Base-by-base conservation (phyloP, 257 asterid species). In the Handroanthus guayacan region DNA sequence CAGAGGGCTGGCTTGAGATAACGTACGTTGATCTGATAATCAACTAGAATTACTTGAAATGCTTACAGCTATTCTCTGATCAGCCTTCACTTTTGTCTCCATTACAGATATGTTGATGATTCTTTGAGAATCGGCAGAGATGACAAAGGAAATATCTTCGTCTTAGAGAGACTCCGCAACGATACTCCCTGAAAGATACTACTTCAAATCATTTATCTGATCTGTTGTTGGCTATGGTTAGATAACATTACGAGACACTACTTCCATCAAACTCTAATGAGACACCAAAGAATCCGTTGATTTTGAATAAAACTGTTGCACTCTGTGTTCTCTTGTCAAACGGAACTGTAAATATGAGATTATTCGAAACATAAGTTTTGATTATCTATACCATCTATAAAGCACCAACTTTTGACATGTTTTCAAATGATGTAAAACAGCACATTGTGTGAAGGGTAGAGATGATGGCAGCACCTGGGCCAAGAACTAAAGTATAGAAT, bases 1-100 rank as follows among this genome's bases (percentile, higher is more conserved):
- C 98, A 1, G 89, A 91, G 34, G 98, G 98, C 58, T 92, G 98
- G 98, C 97, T 94, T 39, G 95, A 91, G 82, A 91, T 89, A 73
- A 89, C 98, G 97, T 94, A 89, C 67, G 83, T 72, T 56, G 18
- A 74, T 64, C 72, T 17, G 14, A 16, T 45, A 10, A 12, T 39
- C 38, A 37, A 47, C 4, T 20, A 75, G 36, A 2, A 5, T 68
- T 41, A 16, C 83, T 79, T 80, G 12, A 9, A 43, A 17, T 31
- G 20, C 16, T 45, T 37, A 45, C n/a, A 54, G 6, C 16, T 16
- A 54, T 11, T 11, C 9, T 66, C 17, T 34, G 67, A 37, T 38
- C 67, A 57, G 60, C 52, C 38, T 34, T 77, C 45, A 54, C 55
- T 66, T 62, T 80, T 54, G 45, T 79, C 48, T 44, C 64, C 31